Base-by-base conservation (phyloP, 345 rosid genomes). In the Hibiscus tridactylites region DNA sequence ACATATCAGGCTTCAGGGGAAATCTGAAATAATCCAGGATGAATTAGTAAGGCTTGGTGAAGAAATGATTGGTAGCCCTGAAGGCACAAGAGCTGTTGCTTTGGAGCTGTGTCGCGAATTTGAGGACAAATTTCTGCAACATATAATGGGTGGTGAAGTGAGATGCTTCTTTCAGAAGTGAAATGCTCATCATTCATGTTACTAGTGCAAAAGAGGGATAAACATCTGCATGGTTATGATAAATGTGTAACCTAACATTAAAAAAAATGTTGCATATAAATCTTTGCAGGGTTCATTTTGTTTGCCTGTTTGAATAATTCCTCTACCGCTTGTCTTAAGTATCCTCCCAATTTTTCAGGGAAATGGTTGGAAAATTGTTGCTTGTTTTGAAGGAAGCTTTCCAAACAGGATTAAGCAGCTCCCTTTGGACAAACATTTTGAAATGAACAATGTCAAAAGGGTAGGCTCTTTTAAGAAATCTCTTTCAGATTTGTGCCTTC, bases 61-160 rank as follows among this genome's bases (percentile, higher is more conserved):
- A 76, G 90, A 86, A 75, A 85, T 92, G 89, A 91, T 89, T 77
- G 77, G 70, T 73, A 88, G 90, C 81, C 76, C 92, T 64, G 99
- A 96, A 86, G 98, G 99, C 71, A 92, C 99, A 46, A 85, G 90
- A 84, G 99, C 97, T 74, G 74, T 96, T 59, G 99, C 98, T 61
- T 86, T 96, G 93, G 96, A 92, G 89, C 88, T 96, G 50, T 96
- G 99, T 75, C 98, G 99, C 74, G 98, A 96, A 78, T 96, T 91
- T 87, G 98, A 96, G 78, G 99, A 96, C 78, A 92, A 87, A 78
- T 96, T 96, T 87, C 98, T 96, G 76, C 90, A 59, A 70, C 99
- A 96, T 82, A 82, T 96, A 70, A 80, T 83, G n/a, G 90, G 96
- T 73, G 96, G 96, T 73, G 99, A 96, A 81, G 99, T 96, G 71